phyloP scores from a whole-genome alignment of 805 yeast genomes.

The Saturnispora kantuleensis region DNA sequence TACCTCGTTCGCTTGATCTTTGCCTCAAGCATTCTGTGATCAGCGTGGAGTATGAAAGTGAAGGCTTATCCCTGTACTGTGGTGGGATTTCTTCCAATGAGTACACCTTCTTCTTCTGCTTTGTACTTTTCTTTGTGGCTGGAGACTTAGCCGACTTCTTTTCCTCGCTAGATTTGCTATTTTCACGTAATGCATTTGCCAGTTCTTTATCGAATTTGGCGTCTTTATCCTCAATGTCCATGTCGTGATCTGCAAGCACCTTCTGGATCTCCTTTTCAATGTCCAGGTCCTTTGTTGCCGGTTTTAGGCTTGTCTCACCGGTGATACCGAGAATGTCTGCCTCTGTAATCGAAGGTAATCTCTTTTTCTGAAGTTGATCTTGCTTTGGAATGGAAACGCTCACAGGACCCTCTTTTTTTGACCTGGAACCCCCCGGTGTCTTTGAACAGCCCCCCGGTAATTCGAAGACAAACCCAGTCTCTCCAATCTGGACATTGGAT shows the following conservation, averaged over 20 bases:
- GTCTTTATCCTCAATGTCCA: conserved; percentile 16
- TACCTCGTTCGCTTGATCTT: conserved; percentile 57
- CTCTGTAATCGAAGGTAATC: conserved; percentile 5
- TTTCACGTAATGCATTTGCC: conserved; percentile 22
- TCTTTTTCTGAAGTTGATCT: background rate
- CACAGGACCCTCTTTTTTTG: background rate
- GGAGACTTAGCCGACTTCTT: conserved; percentile 15
- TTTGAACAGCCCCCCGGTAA: conserved; percentile 39
- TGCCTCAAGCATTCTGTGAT: conserved; percentile 71
- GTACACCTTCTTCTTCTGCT: conserved; percentile 55
- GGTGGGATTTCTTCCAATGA: conserved; percentile 80
- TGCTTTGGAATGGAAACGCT: background rate
- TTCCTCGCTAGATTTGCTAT: conserved; percentile 19
- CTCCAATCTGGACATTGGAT: conserved; percentile 85
- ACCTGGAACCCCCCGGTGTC: background rate
- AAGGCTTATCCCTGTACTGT: conserved; percentile 77
- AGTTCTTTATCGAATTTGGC: conserved; percentile 11
- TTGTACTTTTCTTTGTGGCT: conserved; percentile 34
- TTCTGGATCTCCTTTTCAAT: conserved; percentile 13
- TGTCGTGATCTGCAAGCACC: conserved; percentile 15
- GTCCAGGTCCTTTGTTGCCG: conserved; percentile 7
- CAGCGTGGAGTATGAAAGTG: conserved; percentile 68
- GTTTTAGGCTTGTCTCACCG: background rate
- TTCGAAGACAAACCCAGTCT: conserved; percentile 78
- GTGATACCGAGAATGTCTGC: conserved; percentile 4